phyloP scores from a whole-genome alignment of 2,329 filamentous ascomycete species.

The Arthrobotrys sinensis region DNA sequence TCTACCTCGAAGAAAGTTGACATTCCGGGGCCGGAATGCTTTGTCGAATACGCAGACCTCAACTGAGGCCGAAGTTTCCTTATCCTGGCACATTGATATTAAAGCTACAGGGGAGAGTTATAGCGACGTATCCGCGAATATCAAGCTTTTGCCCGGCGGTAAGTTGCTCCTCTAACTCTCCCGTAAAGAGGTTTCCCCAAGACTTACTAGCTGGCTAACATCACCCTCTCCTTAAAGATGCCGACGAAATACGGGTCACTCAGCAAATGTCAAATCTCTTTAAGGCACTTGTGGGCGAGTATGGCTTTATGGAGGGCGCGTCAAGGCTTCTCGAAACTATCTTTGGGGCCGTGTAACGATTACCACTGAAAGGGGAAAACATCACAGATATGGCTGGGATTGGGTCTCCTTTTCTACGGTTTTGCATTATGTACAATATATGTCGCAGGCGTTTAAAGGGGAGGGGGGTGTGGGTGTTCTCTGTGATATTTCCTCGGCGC shows the following conservation, averaged over 20 bases:
- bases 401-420: background rate
- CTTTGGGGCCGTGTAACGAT: background rate
- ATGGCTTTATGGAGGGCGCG: conserved; percentile 40
- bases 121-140: conserved; percentile 31
- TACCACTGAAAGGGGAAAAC: background rate
- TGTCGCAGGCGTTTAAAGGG: background rate
- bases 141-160: conserved; percentile 26
- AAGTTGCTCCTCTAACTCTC: background rate
- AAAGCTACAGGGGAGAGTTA: conserved; percentile 23
- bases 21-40: conserved; percentile 26
- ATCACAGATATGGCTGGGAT: too few relatives aligned
- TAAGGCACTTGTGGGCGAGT: conserved; percentile 39
- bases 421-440: background rate
- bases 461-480: background rate
- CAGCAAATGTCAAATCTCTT: conserved; percentile 44
- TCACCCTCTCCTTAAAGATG: background rate
- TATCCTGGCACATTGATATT: conserved; percentile 39
- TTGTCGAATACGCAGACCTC: background rate
- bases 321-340: conserved; percentile 37
- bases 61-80: conserved; percentile 15
- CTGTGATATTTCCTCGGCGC: too few relatives aligned
- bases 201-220: background rate
- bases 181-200: background rate
- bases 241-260: conserved; percentile 27
- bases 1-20: conserved; percentile 21